These are phyloP conservation scores for Chloranthus sessilifolius DNA, from an alignment of 164 flowering plant species.

Conservation along the genomic window DNA sequence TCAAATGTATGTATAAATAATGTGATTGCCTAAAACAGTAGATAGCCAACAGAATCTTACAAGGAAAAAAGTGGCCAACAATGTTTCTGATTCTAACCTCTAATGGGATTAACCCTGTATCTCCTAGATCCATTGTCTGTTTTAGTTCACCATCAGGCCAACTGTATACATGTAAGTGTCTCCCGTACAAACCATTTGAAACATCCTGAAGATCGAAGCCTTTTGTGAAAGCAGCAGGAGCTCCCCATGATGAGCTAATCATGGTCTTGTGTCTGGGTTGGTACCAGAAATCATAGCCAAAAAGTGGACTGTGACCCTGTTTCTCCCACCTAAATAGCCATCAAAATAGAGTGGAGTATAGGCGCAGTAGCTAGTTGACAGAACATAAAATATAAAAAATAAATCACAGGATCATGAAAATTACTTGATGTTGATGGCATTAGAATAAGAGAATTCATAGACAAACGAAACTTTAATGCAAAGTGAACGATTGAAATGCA, in stretches of 20 bases:
- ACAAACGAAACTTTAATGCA: no score
- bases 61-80: background rate
- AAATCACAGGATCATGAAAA: no score
- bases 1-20: no score
- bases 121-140: conserved; percentile 89
- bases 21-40: no score
- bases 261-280: conserved; percentile 90
- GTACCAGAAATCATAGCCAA: conserved; percentile 98
- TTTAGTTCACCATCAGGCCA: conserved; percentile 95
- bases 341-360: background rate
- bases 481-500: no score
- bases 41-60: background rate
- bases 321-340: conserved; percentile 79
- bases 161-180: conserved; percentile 79
- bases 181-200: conserved; percentile 86
- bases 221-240: conserved; percentile 86
- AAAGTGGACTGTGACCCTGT: conserved; percentile 84
- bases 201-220: conserved; percentile 90
- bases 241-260: conserved; percentile 99
- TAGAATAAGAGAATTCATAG: no score
- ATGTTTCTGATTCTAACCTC: conserved; percentile 46
- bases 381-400: background rate
- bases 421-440: no score
- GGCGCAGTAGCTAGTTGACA: no score
- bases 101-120: conserved; percentile 75